Base-by-base conservation (phyloP, 257 asterid genomes). In the Przewalskia tangutica region DNA sequence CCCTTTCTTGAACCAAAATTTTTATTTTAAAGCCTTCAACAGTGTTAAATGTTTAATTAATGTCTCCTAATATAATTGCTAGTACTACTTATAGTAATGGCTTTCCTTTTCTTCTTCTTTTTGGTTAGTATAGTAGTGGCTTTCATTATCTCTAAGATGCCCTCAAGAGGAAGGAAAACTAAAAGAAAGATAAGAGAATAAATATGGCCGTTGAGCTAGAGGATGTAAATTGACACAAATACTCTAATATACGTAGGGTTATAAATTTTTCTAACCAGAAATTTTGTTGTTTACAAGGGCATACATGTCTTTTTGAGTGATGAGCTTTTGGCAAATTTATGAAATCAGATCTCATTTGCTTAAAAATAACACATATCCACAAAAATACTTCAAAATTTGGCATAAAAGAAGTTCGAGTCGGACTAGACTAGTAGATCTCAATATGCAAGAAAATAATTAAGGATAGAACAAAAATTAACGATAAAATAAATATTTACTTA, bases 401-500 rank as follows among this genome's bases (percentile, higher is more conserved):
- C 9, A 12, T 2, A 6, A 64, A 2, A 32, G 0, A 64, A 12
- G 4, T 64, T 32, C 2, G 10, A 6, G 16, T 32, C 5, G 5
- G 2, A 7, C 62, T 17, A 6, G 3, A 55, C 9, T 6, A 55
- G 5, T 11, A 0, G 2, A 23, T 23, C 27, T 23, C 1, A 4
- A 38, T 6, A 38, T 38, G 42, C 6, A 38, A 38, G 42, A 53
- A 27, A 70, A 70, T 1, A 16, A 76, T 17, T 7, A 44, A 4
- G 13, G 44, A 55, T 4, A 48, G 23, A 53, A 18, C 56, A n/a
- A 64, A 7, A 38, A 51, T 3, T 38, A 78, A 32, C 4, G 46
- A 3, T 10, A 27, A 27, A 5, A 36, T 59, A 63, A 18, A 10
- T 8, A 65, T 16, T 17, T 27, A 86, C 94, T 90, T 81, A 96